These are phyloP conservation scores for Durio zibethinus DNA, from an alignment of 345 rosid species.

Conservation along the genomic window DNA sequence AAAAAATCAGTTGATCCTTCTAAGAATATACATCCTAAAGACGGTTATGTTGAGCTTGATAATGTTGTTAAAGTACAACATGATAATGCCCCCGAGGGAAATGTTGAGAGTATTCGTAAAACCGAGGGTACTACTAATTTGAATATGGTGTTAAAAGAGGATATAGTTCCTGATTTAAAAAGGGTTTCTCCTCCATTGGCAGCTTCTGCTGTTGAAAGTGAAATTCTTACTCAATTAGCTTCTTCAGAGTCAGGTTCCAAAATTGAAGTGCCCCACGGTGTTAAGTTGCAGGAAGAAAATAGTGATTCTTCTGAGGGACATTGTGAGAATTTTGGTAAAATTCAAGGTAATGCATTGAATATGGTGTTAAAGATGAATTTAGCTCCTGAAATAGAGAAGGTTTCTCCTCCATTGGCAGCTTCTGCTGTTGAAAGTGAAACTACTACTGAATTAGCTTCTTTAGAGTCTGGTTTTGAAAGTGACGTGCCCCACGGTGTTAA, in stretches of 20 bases:
- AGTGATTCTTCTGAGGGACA: constrained; percentile 18
- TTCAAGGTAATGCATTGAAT: not conserved
- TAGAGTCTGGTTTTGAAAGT: not conserved
- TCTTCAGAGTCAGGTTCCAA: constrained; percentile 19
- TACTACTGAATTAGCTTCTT: not conserved
- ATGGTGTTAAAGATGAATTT: not conserved
- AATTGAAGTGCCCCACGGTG: not conserved
- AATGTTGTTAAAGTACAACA: constrained; percentile 17
- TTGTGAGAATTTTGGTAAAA: not conserved
- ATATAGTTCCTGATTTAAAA: constrained; percentile 17
- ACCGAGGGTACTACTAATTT: not conserved
- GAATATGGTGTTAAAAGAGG: not conserved
- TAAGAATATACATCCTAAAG: constrained; percentile 10
- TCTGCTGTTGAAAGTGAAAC: not conserved
- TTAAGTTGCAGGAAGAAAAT: constrained; percentile 5
- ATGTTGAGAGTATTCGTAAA: constrained; percentile 15
- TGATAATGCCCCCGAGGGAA: constrained; percentile 12
- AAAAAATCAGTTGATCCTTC: constrained; percentile 19
- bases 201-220: constrained; percentile 13
- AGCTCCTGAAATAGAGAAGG: not conserved
- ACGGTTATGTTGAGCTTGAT: constrained; percentile 16
- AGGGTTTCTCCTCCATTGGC: constrained; percentile 6
- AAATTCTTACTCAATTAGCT: constrained; percentile 16
- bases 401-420: not conserved
- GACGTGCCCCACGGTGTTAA: not conserved